These are phyloP conservation scores for Aspergillus piperis DNA, from an alignment of 2,329 filamentous ascomycete genomes.

Conservation along the genomic window DNA sequence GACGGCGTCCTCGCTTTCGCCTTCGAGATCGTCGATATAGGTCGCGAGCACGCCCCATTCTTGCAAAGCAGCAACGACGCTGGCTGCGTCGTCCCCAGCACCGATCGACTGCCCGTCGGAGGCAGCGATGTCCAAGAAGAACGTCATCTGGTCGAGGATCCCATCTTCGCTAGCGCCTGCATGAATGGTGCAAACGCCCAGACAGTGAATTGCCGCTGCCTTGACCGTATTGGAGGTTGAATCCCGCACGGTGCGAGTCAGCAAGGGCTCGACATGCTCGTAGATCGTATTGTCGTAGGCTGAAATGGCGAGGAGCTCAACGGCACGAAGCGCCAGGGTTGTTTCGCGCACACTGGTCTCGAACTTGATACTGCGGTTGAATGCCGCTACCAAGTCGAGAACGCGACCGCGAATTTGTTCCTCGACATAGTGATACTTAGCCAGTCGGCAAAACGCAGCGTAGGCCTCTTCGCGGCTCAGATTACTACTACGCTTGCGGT, in stretches of 20 bases:
- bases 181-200: constrained; percentile 72
- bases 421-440: constrained; percentile 69
- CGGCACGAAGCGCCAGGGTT: constrained; percentile 68
- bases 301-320: constrained; percentile 70
- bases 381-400: constrained; percentile 63
- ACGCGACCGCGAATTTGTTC: constrained; percentile 62
- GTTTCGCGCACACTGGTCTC: constrained; percentile 70
- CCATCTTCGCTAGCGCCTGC: constrained; percentile 71
- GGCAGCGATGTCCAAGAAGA: constrained; percentile 74
- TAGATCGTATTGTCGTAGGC: constrained; percentile 67
- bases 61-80: constrained; percentile 73
- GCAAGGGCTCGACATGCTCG: constrained; percentile 57
- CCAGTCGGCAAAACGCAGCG: constrained; percentile 61
- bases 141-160: constrained; percentile 71
- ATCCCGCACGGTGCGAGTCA: constrained; percentile 67
- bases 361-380: constrained; percentile 70
- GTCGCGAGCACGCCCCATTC: constrained; percentile 81
- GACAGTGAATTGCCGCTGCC: constrained; percentile 69
- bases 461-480: constrained; percentile 69
- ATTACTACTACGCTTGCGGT: constrained; percentile 75
- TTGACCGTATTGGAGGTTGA: constrained; percentile 67
- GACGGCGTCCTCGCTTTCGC: constrained; percentile 69
- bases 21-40: constrained; percentile 72
- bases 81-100: constrained; percentile 67
- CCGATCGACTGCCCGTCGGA: constrained; percentile 74